Evolutionary conservation across 192 early-diverging fungal species (phyloP), one percentile per base, ranked within the genome.

Genomic region (Backusella circina): DNA sequence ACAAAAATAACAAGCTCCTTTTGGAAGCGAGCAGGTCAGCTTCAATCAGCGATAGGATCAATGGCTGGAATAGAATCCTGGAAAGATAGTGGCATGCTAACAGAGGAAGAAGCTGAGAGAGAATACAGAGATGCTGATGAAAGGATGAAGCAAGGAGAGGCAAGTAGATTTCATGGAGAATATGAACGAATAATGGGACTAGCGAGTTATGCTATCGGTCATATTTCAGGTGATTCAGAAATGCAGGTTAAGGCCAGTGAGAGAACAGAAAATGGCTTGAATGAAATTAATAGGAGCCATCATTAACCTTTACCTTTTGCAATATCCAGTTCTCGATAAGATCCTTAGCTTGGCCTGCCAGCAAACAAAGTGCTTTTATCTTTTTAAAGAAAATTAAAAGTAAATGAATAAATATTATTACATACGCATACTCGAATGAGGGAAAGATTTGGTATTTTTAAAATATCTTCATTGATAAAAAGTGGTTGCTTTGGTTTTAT

Each of bases 121-220:
- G 26, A 30, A 21, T 76, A 70, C 26, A 44, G 51, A 71, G 64
- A 71, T 13, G 78, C 78, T 32, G 61, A 74, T 23, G 31, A 51
- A n/a, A 28, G 30, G 44, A 31, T 57, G 18, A 28, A 71, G 5
- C 38, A 30, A 36, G 61, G 68, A 6, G 73, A 65, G 51, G 67
- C 78, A 21, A 79, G 78, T 54, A 68, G 73, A 65, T 37, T 74
- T n/a, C 73, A 74, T 71, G 78, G 78, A 2, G 73, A 79, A 71
- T 79, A 75, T 30, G 71, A 79, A 51, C 73, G 78, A 18, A 41
- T 44, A 12, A 75, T 79, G 72, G 78, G 78, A 2, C 30, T 44
- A 4, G 35, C 75, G 0, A 54, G 41, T 31, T 50, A 74, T 47
- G 72, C 69, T 33, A 31, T 75, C 5, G 78, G 73, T 4, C 73